Evolutionary conservation across 75 land plant genomes (phyloP).

Genomic region (Pinus albicaulis): DNA sequence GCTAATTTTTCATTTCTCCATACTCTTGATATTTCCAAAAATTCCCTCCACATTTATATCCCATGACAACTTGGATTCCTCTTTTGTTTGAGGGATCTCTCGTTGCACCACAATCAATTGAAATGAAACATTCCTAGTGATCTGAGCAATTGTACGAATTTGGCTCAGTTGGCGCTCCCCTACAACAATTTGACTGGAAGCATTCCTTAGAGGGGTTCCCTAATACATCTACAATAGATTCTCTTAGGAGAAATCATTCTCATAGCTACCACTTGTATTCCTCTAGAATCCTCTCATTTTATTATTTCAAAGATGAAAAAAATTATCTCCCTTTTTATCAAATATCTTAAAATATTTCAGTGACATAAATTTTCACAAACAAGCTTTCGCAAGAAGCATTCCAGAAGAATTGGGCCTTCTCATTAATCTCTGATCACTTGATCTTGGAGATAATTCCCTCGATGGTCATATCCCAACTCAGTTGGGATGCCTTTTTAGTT

Average conservation of each 20-base stretch:
- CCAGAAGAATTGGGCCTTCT: no score
- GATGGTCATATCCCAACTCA: constrained; percentile 22
- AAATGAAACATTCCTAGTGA: constrained; percentile 10
- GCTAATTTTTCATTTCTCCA: constrained; percentile 18
- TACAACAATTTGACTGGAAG: constrained; percentile 30
- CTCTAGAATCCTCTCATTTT: no score
- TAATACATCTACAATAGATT: not conserved
- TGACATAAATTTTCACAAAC: no score
- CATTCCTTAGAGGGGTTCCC: constrained; percentile 29
- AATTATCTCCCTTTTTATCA: no score
- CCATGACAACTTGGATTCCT: constrained; percentile 13
- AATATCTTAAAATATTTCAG: no score
- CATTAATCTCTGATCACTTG: constrained; percentile 16
- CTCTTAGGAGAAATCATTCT: no score
- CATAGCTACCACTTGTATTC: no score
- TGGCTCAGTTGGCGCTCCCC: constrained; percentile 27
- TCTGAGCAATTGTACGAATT: constrained; percentile 15
- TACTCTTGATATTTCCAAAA: constrained; percentile 10
- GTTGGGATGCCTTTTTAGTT: constrained; percentile 6
- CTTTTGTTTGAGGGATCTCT: constrained; percentile 12
- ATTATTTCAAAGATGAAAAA: no score
- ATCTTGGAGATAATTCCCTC: constrained; percentile 15
- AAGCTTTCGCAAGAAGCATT: no score
- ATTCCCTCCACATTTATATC: constrained; percentile 21
- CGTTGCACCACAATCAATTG: constrained; percentile 15